Conservation (phyloP, 805 yeast genomes). For the Isabelozyma heimii region DNA sequence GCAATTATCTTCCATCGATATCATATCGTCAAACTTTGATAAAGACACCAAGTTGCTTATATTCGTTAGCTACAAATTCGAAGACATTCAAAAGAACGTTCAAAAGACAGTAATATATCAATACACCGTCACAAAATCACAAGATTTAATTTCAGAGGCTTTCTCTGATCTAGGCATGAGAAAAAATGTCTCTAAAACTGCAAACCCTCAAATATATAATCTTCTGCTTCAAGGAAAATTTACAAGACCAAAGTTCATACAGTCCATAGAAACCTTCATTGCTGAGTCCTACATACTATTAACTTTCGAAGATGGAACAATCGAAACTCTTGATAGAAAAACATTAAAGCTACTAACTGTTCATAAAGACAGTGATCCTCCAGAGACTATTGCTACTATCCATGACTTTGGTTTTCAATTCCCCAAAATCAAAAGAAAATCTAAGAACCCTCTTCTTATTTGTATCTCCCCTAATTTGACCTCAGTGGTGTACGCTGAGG, state of each 20-base stretch:
- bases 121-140: conserved; percentile 22
- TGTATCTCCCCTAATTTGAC: conserved; percentile 53
- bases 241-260: conserved; percentile 20
- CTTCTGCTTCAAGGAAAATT: conserved; percentile 27
- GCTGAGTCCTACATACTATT: conserved; percentile 41
- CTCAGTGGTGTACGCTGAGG: conserved; percentile 30
- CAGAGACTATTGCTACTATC: conserved; percentile 37
- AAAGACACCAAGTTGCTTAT: conserved; percentile 45
- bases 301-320: conserved; percentile 39
- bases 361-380: conserved; percentile 10
- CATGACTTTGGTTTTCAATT: conserved; percentile 56
- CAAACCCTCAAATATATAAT: conserved; percentile 1
- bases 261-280: conserved; percentile 29
- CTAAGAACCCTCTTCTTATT: conserved; percentile 25
- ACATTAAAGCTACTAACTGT: conserved; percentile 2
- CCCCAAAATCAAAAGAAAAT: conserved; percentile 23
- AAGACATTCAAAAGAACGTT: conserved; percentile 9
- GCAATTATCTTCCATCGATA: conserved; percentile 29
- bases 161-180: conserved; percentile 29
- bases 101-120: conserved; percentile 21
- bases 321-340: conserved; percentile 45
- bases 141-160: conserved; percentile 21
- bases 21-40: conserved; percentile 45
- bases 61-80: conserved; percentile 36
- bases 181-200: conserved; percentile 10